Percentiles rank a stretch among this genome's conserved stretches.
These are phyloP conservation scores for Cryptosporidium tyzzeri DNA, from an alignment of 169 alveolate species.

Conservation along the genomic window DNA sequence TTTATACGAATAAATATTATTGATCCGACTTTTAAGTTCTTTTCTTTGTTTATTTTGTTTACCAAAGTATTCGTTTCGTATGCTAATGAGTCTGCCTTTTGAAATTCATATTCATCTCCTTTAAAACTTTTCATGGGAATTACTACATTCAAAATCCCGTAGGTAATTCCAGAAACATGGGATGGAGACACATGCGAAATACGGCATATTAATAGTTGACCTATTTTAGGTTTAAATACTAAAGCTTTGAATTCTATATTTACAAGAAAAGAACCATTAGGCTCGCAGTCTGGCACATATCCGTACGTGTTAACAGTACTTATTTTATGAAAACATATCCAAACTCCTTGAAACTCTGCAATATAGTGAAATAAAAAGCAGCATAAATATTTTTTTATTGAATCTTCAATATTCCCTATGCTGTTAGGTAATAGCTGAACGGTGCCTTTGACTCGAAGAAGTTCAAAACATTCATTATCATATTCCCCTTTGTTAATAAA, in stretches of 20 bases:
- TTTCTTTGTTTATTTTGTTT: conserved; percentile 28
- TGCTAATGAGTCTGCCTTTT: conserved; percentile 19
- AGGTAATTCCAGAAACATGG: conserved; percentile 68
- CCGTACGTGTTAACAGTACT: conserved; percentile 34
- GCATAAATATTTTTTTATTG: conserved; percentile 47
- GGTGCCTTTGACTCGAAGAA: conserved; percentile 51
- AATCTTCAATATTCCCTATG: conserved; percentile 52
- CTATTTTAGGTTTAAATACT: conserved; percentile 66
- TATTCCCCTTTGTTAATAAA: conserved; percentile 22
- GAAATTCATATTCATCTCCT: conserved; percentile 39
- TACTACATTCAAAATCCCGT: conserved; percentile 50
- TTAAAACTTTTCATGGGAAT: conserved; percentile 45
- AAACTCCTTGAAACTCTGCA: conserved; percentile 69
- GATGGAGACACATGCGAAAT: conserved; percentile 67
- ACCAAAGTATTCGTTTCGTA: conserved; percentile 52
- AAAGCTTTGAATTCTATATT: conserved; percentile 65
- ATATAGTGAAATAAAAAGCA: conserved; percentile 69
- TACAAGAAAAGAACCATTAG: conserved; percentile 67
- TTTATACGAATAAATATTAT: conserved; percentile 33
- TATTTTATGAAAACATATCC: conserved; percentile 72
- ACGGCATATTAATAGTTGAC: conserved; percentile 46
- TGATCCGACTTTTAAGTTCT: conserved; percentile 36
- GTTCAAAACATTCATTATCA: conserved; percentile 64
- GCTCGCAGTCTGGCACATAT: conserved; percentile 65
- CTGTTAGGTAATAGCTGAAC: conserved; percentile 67